phyloP scores from a whole-genome alignment of 169 alveolate species.

The Blepharisma undulans region DNA sequence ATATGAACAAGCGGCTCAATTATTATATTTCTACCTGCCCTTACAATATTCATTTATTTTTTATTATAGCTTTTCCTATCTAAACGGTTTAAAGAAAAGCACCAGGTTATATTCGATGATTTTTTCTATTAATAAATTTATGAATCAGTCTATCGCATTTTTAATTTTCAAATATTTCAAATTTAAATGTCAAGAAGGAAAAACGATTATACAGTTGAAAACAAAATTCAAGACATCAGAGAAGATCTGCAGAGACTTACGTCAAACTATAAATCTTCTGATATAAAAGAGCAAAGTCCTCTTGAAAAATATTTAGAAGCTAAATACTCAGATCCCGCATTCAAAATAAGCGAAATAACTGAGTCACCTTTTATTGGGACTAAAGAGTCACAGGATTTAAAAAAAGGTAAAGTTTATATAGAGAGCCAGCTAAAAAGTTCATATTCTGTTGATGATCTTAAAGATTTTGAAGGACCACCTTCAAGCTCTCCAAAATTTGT shows the following conservation, averaged over 20 bases:
- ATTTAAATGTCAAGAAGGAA: background rate
- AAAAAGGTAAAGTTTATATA: background rate
- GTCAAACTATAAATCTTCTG: background rate
- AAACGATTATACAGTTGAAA: background rate
- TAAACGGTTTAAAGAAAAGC: no score
- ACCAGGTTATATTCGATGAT: no score
- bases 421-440: background rate
- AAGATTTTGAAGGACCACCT: background rate
- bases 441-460: background rate
- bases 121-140: background rate
- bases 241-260: background rate
- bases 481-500: background rate
- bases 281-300: background rate
- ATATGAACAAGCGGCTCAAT: conserved; percentile 50
- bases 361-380: background rate
- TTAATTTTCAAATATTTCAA: background rate
- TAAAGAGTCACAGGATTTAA: background rate
- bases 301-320: background rate
- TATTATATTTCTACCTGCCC: conserved; percentile 27
- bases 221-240: background rate
- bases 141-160: background rate
- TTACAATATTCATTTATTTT: background rate
- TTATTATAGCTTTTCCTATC: background rate
- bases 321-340: background rate
- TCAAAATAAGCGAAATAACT: background rate